Evolutionary conservation across 2,329 filamentous ascomycete genomes (phyloP), one percentile per base, ranked within the genome.

Genomic region (Cryphonectria parasitica): DNA sequence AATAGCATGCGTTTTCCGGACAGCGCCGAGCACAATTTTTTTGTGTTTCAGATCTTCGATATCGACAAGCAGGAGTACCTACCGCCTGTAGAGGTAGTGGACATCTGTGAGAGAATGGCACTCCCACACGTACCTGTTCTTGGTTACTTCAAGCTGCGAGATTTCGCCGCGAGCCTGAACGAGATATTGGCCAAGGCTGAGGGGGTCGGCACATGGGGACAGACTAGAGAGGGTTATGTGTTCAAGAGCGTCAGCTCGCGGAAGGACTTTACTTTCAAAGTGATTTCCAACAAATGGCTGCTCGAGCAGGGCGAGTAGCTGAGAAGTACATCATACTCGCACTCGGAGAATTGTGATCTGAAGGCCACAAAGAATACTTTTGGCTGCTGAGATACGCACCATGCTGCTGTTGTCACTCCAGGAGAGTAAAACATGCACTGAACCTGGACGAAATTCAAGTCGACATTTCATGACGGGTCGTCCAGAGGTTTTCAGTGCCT

Each of bases 241-340:
- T 77, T 80, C 63, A 77, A 76, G 56, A 68, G 71, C 15, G 17
- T 74, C 25, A 72, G 76, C 65, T 34, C 43, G 31, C 31, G 34
- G 28, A 73, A 72, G 10, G 54, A 58, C 0, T 69, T 68, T 36
- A 36, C 67, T 0, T 77, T 80, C 74, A 80, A 79, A 72, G 76
- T 75, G 39, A 78, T 79, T 54, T 76, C 77, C 11, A 78, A 79
- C 65, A 67, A 70, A 1, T 80, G 78, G 76, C 71, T 79, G 36
- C 64, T 77, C 4, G 65, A 75, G 63, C 74, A 73, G 22, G 74
- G 74, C 25, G 72, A 75, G 61, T 74, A 73, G 82, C 36, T 41
- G 60, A 6, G 5, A 3, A 43, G 17, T 19, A 22, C 17, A 45
- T 22, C 17, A 6, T 45, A 19, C 15, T 2, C 17, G 19, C 19